phyloP scores from a whole-genome alignment of 1,139 yeast species.

The Candida sp. region DNA sequence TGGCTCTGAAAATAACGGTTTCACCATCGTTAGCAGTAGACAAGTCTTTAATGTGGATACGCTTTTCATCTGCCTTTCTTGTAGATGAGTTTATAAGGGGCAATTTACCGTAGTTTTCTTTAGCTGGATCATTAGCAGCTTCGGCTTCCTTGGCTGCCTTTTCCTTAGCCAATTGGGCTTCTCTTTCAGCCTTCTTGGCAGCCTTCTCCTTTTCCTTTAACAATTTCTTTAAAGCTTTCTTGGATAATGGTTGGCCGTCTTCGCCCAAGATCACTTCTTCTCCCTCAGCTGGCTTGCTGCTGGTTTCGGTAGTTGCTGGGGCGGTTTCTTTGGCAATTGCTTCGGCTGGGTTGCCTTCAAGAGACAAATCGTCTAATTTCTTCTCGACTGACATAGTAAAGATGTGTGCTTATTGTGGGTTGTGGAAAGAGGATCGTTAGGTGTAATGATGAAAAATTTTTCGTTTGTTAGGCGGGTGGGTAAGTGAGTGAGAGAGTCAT shows the following conservation, averaged over 20 bases:
- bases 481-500: not conserved
- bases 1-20: constrained; percentile 86
- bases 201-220: constrained; percentile 95
- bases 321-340: constrained; percentile 18
- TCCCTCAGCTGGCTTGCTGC: not conserved
- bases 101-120: constrained; percentile 85
- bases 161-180: constrained; percentile 86
- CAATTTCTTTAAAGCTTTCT: constrained; percentile 93
- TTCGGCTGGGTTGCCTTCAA: constrained; percentile 14
- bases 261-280: constrained; percentile 57
- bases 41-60: constrained; percentile 62
- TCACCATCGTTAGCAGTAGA: constrained; percentile 74
- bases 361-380: constrained; percentile 17
- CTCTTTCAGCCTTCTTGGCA: constrained; percentile 91
- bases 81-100: constrained; percentile 84
- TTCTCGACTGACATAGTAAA: constrained; percentile 15
- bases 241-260: constrained; percentile 95
- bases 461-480: too few species aligned
- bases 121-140: constrained; percentile 81
- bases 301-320: constrained; percentile 6
- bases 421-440: not conserved
- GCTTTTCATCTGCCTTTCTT: constrained; percentile 57
- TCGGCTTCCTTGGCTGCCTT: constrained; percentile 80
- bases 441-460: not conserved
- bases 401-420: constrained; percentile 2